Evolutionary conservation across 2,329 filamentous ascomycete species (phyloP).

Genomic region (Cladosporium sp.): DNA sequence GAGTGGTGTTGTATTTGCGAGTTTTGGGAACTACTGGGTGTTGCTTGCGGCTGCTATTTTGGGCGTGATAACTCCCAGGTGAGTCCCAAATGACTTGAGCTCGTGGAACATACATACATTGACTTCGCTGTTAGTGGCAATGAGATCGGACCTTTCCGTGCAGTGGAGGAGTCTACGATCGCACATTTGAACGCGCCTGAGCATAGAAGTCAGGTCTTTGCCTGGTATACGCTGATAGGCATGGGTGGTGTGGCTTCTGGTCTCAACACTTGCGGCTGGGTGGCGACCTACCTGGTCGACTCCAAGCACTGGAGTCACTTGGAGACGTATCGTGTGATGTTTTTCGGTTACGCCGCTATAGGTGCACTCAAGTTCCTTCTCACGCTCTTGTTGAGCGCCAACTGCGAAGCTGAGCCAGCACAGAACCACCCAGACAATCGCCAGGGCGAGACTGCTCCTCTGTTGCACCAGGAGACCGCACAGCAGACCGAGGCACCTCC

Average conservation of each 20-base stretch:
- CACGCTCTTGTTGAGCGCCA: constrained; percentile 35
- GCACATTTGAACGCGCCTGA: constrained; percentile 27
- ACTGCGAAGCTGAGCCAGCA: constrained; percentile 32
- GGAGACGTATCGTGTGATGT: constrained; percentile 38
- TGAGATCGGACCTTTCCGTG: constrained; percentile 34
- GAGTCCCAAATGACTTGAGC: neutral
- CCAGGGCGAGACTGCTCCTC: neutral
- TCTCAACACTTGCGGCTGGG: constrained; percentile 33
- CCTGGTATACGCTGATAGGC: constrained; percentile 29
- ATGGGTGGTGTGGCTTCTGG: constrained; percentile 28
- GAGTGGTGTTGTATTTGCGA: constrained; percentile 28
- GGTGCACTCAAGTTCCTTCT: constrained; percentile 37
- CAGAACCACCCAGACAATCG: neutral
- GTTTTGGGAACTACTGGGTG: constrained; percentile 24
- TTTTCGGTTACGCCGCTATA: constrained; percentile 40
- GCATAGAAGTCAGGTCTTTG: constrained; percentile 27
- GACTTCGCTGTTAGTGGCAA: constrained; percentile 22
- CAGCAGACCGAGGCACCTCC: neutral
- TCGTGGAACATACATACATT: neutral
- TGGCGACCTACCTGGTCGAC: constrained; percentile 31
- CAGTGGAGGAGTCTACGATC: constrained; percentile 32
- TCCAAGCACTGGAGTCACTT: constrained; percentile 33
- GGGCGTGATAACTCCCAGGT: constrained; percentile 29
- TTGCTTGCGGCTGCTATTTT: constrained; percentile 30
- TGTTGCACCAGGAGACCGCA: neutral